Conservation (phyloP, 2,329 filamentous ascomycete species). For the Scedosporium aurantiacum region DNA sequence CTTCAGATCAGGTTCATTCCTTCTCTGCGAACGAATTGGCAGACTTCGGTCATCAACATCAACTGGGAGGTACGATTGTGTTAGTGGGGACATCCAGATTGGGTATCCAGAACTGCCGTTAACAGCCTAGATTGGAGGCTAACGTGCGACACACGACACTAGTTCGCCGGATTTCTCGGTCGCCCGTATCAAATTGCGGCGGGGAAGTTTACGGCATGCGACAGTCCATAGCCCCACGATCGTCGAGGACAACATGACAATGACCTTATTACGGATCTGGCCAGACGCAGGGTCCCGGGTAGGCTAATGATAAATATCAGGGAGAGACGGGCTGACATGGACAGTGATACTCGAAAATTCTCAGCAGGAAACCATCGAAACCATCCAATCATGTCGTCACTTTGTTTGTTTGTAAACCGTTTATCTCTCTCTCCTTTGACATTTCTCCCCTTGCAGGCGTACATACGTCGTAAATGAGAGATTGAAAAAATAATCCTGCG, state of each 20-base stretch:
- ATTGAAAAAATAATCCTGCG: background rate
- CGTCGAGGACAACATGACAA: background rate
- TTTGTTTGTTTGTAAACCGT: no score
- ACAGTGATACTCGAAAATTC: background rate
- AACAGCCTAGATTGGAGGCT: background rate
- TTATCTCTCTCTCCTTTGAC: no score
- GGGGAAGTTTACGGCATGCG: background rate
- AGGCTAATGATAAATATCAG: background rate
- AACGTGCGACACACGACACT: background rate
- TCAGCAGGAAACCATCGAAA: background rate
- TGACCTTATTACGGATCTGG: background rate
- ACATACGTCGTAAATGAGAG: background rate
- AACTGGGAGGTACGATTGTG: background rate
- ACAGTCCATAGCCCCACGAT: background rate
- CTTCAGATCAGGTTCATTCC: background rate
- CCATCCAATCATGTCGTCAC: background rate
- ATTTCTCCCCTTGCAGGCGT: no score
- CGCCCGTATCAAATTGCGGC: background rate
- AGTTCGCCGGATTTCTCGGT: background rate
- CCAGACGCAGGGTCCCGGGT: background rate
- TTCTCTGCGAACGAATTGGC: background rate
- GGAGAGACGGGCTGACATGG: background rate
- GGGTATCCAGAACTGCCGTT: background rate
- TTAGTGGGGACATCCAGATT: background rate
- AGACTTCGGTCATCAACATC: background rate